phyloP scores from a whole-genome alignment of 192 early-diverging fungal species.

The Allomyces macrogynus region DNA sequence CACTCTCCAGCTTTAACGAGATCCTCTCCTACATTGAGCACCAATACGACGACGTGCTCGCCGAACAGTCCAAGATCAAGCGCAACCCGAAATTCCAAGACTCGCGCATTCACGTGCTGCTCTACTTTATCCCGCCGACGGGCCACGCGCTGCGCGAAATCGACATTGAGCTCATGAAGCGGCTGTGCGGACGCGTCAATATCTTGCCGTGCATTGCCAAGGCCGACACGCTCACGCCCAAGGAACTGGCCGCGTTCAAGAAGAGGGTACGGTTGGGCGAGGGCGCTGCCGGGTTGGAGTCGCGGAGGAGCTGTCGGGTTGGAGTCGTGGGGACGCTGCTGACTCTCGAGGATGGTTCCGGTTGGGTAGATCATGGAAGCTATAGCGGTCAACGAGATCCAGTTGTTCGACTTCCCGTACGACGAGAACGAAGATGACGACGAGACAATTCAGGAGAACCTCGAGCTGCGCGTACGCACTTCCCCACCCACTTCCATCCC shows the following conservation, averaged over 20 bases:
- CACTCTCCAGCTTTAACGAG: slow-evolving; percentile 48
- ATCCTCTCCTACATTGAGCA: slow-evolving; percentile 85
- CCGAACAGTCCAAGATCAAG: slow-evolving; percentile 68
- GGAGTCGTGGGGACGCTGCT: too few species aligned
- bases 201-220: slow-evolving; percentile 89
- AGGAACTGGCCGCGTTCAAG: slow-evolving; percentile 74
- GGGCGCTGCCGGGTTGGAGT: too few species aligned
- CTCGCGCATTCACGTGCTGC: slow-evolving; percentile 79
- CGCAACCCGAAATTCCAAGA: slow-evolving; percentile 80
- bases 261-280: slow-evolving; percentile 36
- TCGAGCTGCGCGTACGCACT: slow-evolving; percentile 52
- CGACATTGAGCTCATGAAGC: slow-evolving; percentile 82
- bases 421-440: slow-evolving; percentile 94
- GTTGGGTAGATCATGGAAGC: slow-evolving; percentile 85
- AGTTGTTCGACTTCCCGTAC: slow-evolving; percentile 94
- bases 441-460: slow-evolving; percentile 94
- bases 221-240: slow-evolving; percentile 73
- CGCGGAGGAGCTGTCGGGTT: too few species aligned
- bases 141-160: slow-evolving; percentile 92
- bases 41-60: slow-evolving; percentile 85
- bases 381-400: slow-evolving; percentile 83
- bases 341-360: too few species aligned
- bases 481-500: not conserved
- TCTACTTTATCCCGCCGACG: slow-evolving; percentile 96
- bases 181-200: slow-evolving; percentile 77